Evolutionary conservation across 805 yeast species (phyloP).

Genomic region (Saccharomyces mikatae): DNA sequence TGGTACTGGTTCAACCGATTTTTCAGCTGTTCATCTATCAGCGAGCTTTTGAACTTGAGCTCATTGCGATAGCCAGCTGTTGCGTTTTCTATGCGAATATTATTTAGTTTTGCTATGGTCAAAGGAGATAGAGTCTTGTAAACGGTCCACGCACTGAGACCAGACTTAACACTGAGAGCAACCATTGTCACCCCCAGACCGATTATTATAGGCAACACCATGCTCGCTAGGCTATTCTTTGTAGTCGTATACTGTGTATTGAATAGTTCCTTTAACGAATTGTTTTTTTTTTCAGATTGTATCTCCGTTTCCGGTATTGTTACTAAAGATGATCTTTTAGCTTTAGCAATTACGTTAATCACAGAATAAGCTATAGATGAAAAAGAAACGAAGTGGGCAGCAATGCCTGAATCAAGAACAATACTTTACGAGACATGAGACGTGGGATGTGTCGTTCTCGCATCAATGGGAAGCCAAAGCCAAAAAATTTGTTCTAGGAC

Average conservation of each 20-base stretch:
- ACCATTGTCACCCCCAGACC: slow-evolving; percentile 25
- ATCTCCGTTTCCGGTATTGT: background rate
- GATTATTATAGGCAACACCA: slow-evolving; percentile 29
- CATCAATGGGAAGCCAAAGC: background rate
- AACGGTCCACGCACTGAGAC: slow-evolving; percentile 26
- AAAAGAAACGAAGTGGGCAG: background rate
- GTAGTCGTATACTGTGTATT: background rate
- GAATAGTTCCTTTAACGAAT: background rate
- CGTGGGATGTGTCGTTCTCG: background rate
- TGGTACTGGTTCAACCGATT: slow-evolving; percentile 28
- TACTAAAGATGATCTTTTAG: background rate
- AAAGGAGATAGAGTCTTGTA: slow-evolving; percentile 22
- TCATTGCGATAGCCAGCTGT: slow-evolving; percentile 6
- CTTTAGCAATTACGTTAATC: background rate
- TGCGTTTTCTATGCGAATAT: slow-evolving; percentile 11
- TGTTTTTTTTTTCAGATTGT: background rate
- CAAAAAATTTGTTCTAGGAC: background rate
- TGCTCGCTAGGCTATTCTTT: slow-evolving; percentile 1
- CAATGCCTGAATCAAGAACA: background rate
- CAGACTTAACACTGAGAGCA: slow-evolving; percentile 23
- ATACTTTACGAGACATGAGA: background rate
- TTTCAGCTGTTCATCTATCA: slow-evolving; percentile 9
- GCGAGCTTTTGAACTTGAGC: slow-evolving; percentile 11
- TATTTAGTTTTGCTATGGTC: slow-evolving; percentile 25
- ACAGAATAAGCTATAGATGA: background rate